Base-by-base conservation (phyloP, 2,329 filamentous ascomycete genomes). In the Sporothrix pallida region DNA sequence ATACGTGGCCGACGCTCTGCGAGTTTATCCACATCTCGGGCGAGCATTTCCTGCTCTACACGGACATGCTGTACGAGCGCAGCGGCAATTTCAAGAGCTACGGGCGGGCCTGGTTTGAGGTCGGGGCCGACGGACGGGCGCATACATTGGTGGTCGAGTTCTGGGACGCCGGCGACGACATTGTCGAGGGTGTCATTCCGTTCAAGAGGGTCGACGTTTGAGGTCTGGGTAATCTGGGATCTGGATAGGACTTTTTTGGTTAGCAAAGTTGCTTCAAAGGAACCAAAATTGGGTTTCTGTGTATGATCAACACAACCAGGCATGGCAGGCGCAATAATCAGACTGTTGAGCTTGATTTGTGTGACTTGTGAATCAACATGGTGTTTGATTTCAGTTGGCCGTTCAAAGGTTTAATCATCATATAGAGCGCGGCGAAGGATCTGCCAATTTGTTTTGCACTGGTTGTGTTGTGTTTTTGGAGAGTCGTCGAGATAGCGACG, bases 381-480 rank as follows among this genome's bases (percentile, higher is more conserved):
- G 80, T 79, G 75, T 78, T 83, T 89, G 76, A 78, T 82, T 89
- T 90, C 86, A 86, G 88, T 88, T 89, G 88, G 88, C 87, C 87
- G 88, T 90, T 90, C 87, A 83, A 84, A 87, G 83, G 80, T 77
- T 83, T 81, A 83, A 82, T 90, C 87, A 90, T 90, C 87, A 88
- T 83, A 75, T 75, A 74, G 69, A 77, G 78, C 74, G 68, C 31
- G 31, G 7, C 31, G 31, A 37, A 7, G 31, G 7, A 37, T 63
- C 69, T 65, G 67, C 73, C 31, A 37, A 26, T 12, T 31, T 17
- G 15, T 9, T 20, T 23, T 46, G 72, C 31, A n/a, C 48, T 37
- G 65, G 65, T 20, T 69, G 52, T 37, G 20, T 46, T 44, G 68
- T 9, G 31, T 37, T 37, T 7, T 37, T 37, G 20, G 56, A 20